phyloP scores from a whole-genome alignment of 2,329 filamentous ascomycete genomes.

The Periconia sp. region DNA sequence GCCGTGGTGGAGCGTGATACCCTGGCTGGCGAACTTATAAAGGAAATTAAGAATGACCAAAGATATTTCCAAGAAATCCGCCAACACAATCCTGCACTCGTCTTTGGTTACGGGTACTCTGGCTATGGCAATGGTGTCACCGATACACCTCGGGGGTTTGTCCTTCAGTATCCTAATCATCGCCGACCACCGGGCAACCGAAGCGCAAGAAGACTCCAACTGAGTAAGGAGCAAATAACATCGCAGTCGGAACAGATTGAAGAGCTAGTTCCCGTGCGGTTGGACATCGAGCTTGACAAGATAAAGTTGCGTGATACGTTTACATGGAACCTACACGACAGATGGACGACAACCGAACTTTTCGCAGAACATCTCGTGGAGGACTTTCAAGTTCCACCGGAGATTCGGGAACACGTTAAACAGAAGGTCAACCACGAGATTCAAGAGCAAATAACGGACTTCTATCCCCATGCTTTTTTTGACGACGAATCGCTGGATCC shows the following conservation, averaged over 20 bases:
- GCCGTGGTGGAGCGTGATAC: slow-evolving; percentile 54
- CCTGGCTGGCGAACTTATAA: slow-evolving; percentile 65
- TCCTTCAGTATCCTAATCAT: slow-evolving; percentile 77
- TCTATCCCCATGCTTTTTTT: slow-evolving; percentile 87
- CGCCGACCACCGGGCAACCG: slow-evolving; percentile 77
- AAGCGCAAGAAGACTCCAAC: slow-evolving; percentile 70
- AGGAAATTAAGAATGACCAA: slow-evolving; percentile 44
- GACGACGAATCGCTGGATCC: slow-evolving; percentile 90
- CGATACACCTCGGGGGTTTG: slow-evolving; percentile 58
- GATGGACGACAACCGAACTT: slow-evolving; percentile 73
- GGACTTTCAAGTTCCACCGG: slow-evolving; percentile 75
- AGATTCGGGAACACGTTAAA: slow-evolving; percentile 57
- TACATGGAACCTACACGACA: slow-evolving; percentile 96
- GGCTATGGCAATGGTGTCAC: slow-evolving; percentile 89
- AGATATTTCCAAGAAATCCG: slow-evolving; percentile 45
- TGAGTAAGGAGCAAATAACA: slow-evolving; percentile 73
- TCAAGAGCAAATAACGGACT: slow-evolving; percentile 87
- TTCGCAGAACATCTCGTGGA: slow-evolving; percentile 91
- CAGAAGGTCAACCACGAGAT: slow-evolving; percentile 75
- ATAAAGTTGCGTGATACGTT: slow-evolving; percentile 95
- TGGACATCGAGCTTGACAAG: slow-evolving; percentile 96
- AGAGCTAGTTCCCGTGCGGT: slow-evolving; percentile 83
- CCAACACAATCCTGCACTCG: slow-evolving; percentile 58
- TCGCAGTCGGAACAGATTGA: slow-evolving; percentile 93
- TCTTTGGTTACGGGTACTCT: slow-evolving; percentile 74